Percentiles rank a stretch among this genome's conserved stretches.
phyloP scores from a whole-genome alignment of 2,329 filamentous ascomycete genomes.

The Penicillium glabrum region DNA sequence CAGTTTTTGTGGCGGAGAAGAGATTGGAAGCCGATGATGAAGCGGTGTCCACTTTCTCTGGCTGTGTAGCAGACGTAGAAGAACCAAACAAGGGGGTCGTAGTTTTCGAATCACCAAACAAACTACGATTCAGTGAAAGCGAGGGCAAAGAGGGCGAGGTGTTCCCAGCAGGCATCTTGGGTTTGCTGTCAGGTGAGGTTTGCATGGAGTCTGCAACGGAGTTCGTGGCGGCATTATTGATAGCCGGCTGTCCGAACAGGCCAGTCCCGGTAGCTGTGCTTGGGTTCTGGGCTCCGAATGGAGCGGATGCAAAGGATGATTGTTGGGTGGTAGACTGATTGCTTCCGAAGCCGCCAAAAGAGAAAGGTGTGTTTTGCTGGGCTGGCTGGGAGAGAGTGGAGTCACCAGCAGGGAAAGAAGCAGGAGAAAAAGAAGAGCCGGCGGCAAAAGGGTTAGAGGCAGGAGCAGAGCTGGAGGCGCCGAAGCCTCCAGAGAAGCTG shows the following conservation, averaged over 20 bases:
- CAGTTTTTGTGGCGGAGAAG: conserved; percentile 4
- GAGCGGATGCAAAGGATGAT: conserved; percentile 8
- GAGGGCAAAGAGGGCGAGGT: not conserved
- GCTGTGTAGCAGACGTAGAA: not conserved
- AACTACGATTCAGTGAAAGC: conserved; percentile 7
- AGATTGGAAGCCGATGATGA: not conserved
- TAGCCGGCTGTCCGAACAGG: conserved; percentile 17
- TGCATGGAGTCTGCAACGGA: conserved; percentile 23
- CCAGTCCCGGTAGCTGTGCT: not conserved
- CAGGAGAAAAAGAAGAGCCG: not conserved
- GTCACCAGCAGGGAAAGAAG: conserved; percentile 8
- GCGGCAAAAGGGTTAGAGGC: conserved; percentile 19
- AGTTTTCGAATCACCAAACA: conserved; percentile 10
- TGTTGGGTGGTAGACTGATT: conserved; percentile 9
- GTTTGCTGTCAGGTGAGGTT: conserved; percentile 23
- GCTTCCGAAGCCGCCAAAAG: conserved; percentile 12
- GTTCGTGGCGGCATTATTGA: conserved; percentile 4
- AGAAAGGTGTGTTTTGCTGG: not conserved
- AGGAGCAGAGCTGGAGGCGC: conserved; percentile 6
- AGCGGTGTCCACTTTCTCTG: not conserved
- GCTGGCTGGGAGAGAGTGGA: conserved; percentile 6
- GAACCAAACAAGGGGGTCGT: not conserved
- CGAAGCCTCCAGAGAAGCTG: conserved; percentile 11
- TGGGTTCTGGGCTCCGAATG: conserved; percentile 10
- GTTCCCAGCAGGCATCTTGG: conserved; percentile 4